Conservation (phyloP, 805 yeast genomes). For the Yarrowia deformans region DNA sequence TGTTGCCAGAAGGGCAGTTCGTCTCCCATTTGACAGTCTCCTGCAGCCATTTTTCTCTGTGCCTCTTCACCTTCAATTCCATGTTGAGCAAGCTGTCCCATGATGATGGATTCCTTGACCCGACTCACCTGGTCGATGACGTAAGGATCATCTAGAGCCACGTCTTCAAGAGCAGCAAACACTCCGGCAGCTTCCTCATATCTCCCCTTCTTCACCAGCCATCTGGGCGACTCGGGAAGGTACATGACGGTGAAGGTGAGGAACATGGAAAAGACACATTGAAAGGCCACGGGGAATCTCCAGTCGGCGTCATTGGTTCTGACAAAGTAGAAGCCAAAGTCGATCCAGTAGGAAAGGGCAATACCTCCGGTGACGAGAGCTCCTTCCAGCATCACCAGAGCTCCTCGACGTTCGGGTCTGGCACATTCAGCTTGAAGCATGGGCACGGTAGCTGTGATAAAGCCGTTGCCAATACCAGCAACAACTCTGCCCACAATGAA, state of each 20-base stretch:
- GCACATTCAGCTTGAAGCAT: slow-evolving; percentile 83
- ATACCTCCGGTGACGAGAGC: slow-evolving; percentile 75
- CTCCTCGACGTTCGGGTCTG: slow-evolving; percentile 70
- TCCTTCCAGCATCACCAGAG: slow-evolving; percentile 72
- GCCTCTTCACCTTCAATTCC: slow-evolving; percentile 10
- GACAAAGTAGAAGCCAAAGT: slow-evolving; percentile 58
- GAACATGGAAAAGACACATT: slow-evolving; percentile 62
- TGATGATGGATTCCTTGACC: slow-evolving; percentile 8
- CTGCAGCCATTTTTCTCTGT: slow-evolving; percentile 2
- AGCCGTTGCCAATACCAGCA: slow-evolving; percentile 79
- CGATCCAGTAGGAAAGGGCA: slow-evolving; percentile 67
- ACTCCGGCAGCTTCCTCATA: slow-evolving; percentile 56
- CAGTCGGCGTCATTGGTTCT: slow-evolving; percentile 65
- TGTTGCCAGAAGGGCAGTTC: slow-evolving; percentile 20
- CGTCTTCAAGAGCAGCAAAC: slow-evolving; percentile 25
- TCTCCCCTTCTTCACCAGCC: slow-evolving; percentile 72
- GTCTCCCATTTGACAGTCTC: neutral
- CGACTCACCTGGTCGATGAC: slow-evolving; percentile 9
- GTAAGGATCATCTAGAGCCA: slow-evolving; percentile 7
- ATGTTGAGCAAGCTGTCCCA: slow-evolving; percentile 14
- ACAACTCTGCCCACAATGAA: slow-evolving; percentile 76
- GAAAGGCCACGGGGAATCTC: slow-evolving; percentile 82
- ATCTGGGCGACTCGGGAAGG: slow-evolving; percentile 90
- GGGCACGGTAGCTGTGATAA: slow-evolving; percentile 82
- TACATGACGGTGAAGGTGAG: slow-evolving; percentile 65